Evolutionary conservation across 495 filamentous ascomycete species (phyloP).

Genomic region (Trichocladium uniseriatum): DNA sequence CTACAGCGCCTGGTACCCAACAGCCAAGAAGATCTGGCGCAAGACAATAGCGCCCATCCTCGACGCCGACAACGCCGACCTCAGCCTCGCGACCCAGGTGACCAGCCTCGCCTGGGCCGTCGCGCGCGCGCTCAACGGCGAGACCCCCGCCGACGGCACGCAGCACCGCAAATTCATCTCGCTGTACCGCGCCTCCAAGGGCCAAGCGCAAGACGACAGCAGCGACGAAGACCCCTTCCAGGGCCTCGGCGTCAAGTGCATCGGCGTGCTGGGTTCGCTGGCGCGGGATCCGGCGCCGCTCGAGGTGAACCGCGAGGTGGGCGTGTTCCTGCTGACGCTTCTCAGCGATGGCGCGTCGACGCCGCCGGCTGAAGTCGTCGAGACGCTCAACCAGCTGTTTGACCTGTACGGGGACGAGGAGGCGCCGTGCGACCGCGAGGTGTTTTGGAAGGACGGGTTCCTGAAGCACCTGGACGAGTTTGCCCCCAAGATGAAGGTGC

Average conservation of each 20-base stretch:
- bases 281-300: conserved; percentile 39
- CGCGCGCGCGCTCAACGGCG: conserved; percentile 40
- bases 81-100: conserved; percentile 47
- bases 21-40: conserved; percentile 45
- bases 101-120: conserved; percentile 55
- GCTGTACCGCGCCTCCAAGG: conserved; percentile 47
- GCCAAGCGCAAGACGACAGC: conserved; percentile 19
- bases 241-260: conserved; percentile 48
- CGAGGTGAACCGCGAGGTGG: conserved; percentile 45
- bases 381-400: conserved; percentile 51
- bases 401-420: conserved; percentile 53
- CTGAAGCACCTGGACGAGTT: conserved; percentile 45
- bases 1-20: conserved; percentile 38
- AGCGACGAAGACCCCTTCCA: conserved; percentile 37
- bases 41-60: conserved; percentile 43
- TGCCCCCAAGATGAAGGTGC: conserved; percentile 39
- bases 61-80: conserved; percentile 47
- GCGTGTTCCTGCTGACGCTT: conserved; percentile 48
- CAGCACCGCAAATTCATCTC: conserved; percentile 52
- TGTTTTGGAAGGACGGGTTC: conserved; percentile 53
- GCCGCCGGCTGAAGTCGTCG: conserved; percentile 42
- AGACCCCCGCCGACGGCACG: conserved; percentile 34
- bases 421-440: conserved; percentile 44
- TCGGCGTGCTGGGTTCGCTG: conserved; percentile 51
- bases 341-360: conserved; percentile 30